Percentiles rank a stretch among this genome's conserved stretches.
Conservation (phyloP, 2,329 filamentous ascomycete species). For the Sclerotinia borealis region DNA sequence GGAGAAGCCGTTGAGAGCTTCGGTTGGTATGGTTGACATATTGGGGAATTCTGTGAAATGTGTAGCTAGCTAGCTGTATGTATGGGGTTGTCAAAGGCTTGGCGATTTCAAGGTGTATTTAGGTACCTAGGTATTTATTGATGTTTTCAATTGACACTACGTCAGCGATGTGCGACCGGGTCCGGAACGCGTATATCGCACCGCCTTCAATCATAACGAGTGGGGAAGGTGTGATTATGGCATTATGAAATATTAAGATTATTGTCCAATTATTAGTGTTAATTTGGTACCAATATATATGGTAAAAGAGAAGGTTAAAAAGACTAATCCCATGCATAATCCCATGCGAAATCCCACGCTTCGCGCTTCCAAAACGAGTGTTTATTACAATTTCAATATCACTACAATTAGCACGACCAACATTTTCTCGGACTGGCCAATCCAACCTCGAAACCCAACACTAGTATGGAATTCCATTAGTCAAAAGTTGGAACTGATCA, state of each 20-base stretch:
- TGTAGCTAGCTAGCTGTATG: not conserved
- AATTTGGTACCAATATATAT: not conserved
- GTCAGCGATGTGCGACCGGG: not conserved
- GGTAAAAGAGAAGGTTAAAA: not conserved
- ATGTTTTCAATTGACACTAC: not conserved
- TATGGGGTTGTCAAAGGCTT: not conserved
- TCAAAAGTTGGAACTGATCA: constrained; percentile 95
- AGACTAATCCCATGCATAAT: not conserved
- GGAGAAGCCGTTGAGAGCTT: constrained; percentile 48
- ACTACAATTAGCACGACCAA: not conserved
- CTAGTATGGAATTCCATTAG: constrained; percentile 87
- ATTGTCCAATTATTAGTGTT: not conserved
- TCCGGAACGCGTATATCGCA: not conserved
- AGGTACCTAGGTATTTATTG: not conserved
- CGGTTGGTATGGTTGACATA: constrained; percentile 18
- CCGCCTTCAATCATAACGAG: not conserved
- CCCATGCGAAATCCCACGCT: not conserved
- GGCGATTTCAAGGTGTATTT: not conserved
- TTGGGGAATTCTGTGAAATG: not conserved
- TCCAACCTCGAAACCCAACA: not conserved
- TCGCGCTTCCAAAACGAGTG: not conserved
- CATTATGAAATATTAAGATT: not conserved
- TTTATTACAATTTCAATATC: not conserved
- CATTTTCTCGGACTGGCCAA: not conserved
- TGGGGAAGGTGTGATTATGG: not conserved